Evolutionary conservation across 495 filamentous ascomycete genomes (phyloP), one percentile per base, ranked within the genome.

Genomic region (Astrocystis sublimbata): DNA sequence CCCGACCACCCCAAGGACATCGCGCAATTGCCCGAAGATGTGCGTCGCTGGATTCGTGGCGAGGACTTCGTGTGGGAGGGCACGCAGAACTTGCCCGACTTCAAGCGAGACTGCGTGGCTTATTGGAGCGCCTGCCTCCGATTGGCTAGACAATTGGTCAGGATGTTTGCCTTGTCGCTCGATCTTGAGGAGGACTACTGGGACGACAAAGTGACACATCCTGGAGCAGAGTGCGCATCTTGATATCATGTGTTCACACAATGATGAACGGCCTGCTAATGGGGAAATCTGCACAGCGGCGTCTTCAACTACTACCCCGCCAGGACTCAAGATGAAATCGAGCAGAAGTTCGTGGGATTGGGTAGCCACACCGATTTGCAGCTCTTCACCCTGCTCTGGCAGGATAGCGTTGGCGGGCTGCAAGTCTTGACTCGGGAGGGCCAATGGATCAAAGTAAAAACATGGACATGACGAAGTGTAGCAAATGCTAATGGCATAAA

Each of bases 351-450:
- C 41, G 81, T 82, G 8, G 78, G 83, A 1, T 76, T 86, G 19
- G 83, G 83, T 50, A 82, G 78, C 4, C 84, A 86, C 43, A 86
- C 84, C 1, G 84, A 87, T 63, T 72, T 86, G 9, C 82, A 85
- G 33, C 79, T 83, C 23, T 78, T 86, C 49, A 86, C 85, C 0
- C 72, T 86, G 7, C 69, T 86, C 1, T 86, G 82, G 76, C 84
- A 86, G 58, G 79, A 85, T 64, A 78, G 71, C 53, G 67, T 71
- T 10, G 83, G 82, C 0, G 83, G 84, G 1, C 58, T 87, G 58
- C 83, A 86, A 68, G 78, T 85, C 0, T 63, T 83, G 12, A 80
- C 76, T 7, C 74, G 70, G n/a, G 70, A 76, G 19, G 81, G 80
- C 8, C 77, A 79, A 57, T 86, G 83, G 84, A 68, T 87, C 15